These are phyloP conservation scores for Annulohypoxylon maeteangense DNA, from an alignment of 495 filamentous ascomycete genomes.

Conservation along the genomic window DNA sequence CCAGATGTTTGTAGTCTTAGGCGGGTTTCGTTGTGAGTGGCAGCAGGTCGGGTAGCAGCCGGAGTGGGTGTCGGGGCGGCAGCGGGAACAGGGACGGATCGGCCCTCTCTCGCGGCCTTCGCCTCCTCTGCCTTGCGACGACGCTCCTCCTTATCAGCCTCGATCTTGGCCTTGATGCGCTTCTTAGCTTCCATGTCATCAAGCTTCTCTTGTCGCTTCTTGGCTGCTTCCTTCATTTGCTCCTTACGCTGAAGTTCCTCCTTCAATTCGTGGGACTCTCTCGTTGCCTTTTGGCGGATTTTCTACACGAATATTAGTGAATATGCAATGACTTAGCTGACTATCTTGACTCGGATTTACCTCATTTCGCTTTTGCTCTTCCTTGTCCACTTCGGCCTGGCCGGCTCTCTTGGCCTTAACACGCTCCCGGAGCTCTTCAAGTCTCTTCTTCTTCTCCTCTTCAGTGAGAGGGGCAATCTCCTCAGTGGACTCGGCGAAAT, in stretches of 20 bases:
- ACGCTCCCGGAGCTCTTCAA: slow-evolving; percentile 78
- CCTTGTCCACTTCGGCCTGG: slow-evolving; percentile 79
- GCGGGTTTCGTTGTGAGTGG: slow-evolving; percentile 78
- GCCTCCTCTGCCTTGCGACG: slow-evolving; percentile 83
- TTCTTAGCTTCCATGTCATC: slow-evolving; percentile 89
- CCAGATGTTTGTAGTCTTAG: slow-evolving; percentile 80
- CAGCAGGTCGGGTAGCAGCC: slow-evolving; percentile 48
- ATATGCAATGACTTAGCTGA: not conserved
- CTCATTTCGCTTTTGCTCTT: slow-evolving; percentile 90
- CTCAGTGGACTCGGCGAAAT: slow-evolving; percentile 93
- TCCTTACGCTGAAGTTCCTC: slow-evolving; percentile 88
- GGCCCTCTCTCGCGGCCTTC: slow-evolving; percentile 83
- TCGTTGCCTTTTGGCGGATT: slow-evolving; percentile 85
- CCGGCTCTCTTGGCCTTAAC: slow-evolving; percentile 76
- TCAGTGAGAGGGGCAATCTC: slow-evolving; percentile 90
- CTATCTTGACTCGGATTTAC: slow-evolving; percentile 52
- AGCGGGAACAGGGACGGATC: slow-evolving; percentile 61
- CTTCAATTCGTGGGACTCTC: slow-evolving; percentile 80
- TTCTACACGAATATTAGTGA: slow-evolving; percentile 61
- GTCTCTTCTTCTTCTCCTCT: slow-evolving; percentile 83
- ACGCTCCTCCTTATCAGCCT: slow-evolving; percentile 87
- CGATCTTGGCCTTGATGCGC: slow-evolving; percentile 89
- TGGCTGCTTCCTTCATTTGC: slow-evolving; percentile 85
- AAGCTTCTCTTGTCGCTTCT: slow-evolving; percentile 85
- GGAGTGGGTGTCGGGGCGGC: slow-evolving; percentile 51